Conservation (phyloP, 2,329 filamentous ascomycete species). For the Colletotrichum sp. region DNA sequence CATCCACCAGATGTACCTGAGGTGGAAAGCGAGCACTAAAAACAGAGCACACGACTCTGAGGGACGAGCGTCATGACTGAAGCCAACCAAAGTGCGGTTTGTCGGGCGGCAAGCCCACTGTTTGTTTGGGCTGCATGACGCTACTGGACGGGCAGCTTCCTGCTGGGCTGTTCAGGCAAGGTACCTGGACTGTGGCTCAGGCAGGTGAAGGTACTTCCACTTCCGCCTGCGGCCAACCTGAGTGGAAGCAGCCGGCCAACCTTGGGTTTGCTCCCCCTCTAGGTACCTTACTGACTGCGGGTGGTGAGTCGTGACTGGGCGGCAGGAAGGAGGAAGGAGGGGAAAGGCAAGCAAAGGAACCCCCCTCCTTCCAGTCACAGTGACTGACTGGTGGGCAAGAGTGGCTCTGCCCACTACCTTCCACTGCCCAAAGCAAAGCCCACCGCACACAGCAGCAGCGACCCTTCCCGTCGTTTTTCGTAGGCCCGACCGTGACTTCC, state of each 20-base stretch:
- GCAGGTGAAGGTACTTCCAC: background rate
- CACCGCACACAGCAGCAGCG: slow-evolving; percentile 2
- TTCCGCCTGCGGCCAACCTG: background rate
- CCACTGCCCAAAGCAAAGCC: background rate
- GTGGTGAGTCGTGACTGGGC: background rate
- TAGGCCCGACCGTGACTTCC: slow-evolving; percentile 23
- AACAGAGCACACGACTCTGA: background rate
- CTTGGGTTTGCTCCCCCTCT: background rate
- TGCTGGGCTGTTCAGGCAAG: background rate
- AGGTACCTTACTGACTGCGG: background rate
- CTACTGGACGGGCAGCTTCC: background rate
- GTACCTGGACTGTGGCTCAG: background rate
- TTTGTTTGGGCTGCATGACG: background rate
- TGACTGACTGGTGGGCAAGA: background rate
- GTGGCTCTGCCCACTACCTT: background rate
- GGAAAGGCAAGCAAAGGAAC: background rate
- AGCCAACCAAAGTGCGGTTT: background rate
- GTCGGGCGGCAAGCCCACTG: background rate
- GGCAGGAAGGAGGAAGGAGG: background rate
- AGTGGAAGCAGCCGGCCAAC: background rate
- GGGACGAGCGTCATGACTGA: background rate
- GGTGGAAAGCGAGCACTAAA: background rate
- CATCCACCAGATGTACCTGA: background rate
- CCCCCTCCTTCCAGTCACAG: background rate
- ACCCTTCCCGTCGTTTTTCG: slow-evolving; percentile 28